Base-by-base conservation (phyloP, 179 eudicot species). In the Pouteria campechiana region DNA sequence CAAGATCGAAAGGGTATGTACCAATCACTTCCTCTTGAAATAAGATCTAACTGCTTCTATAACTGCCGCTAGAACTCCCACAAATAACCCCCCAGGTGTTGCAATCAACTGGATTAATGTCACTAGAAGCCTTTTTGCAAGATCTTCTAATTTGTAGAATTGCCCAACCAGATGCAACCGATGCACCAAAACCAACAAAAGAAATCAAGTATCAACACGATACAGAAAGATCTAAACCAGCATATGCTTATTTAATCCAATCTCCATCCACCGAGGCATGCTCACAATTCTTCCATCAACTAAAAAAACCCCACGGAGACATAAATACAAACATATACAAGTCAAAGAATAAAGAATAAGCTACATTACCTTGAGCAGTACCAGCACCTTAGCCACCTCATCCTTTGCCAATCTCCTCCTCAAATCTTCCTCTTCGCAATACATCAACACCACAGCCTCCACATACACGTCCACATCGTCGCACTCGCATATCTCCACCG, bases 401-500 rank as follows among this genome's bases (percentile, higher is more conserved):
- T 70, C 73, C 42, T 86, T 78, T 51, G 79, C 32, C 63, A 89
- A 61, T 60, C 48, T 74, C 64, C 49, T 66, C 74, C 60, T 76
- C 50, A 81, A 50, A 59, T 85, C 87, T 43, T 72, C 76, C 57
- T 85, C 87, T 43, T 72, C 76, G 57, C 72, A 65, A 44, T 89
- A 89, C 95, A 89, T 85, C 51, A 89, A 60, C 36, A 81, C 73
- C 45, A 89, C 55, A 17, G 81, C 60, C 60, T 89, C 90, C 43
- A 89, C 86, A 60, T 89, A 85, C 37, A 70, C 63, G 46, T 70
- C 83, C 50, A 89, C 97, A 46, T 89, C 97, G 60, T 89, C 95
- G 52, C 95, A 85, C 19, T 89, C 95, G 45, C 92, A 80, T 19
- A 89, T 90, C 66, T 90, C 95, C 32, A 90, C 87, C 12, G 85